Conservation (phyloP, 2,329 filamentous ascomycete species). For the Fusarium sp. region DNA sequence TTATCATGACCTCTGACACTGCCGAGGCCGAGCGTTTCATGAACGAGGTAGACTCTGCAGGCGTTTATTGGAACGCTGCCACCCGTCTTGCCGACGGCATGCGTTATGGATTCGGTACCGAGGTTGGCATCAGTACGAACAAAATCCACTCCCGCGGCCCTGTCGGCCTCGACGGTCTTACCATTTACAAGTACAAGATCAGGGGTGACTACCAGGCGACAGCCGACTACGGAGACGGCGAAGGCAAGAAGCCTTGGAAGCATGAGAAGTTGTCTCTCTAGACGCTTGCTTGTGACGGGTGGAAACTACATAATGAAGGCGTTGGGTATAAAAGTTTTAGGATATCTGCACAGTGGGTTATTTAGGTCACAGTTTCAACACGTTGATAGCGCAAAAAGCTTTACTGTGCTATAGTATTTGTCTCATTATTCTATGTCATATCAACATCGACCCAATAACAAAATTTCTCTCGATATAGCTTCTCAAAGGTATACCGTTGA, state of each 20-base stretch:
- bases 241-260: slow-evolving; percentile 70
- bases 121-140: slow-evolving; percentile 98
- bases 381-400: slow-evolving; percentile 1
- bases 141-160: slow-evolving; percentile 97
- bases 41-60: slow-evolving; percentile 86
- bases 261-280: slow-evolving; percentile 67
- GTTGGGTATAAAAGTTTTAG: slow-evolving; percentile 38
- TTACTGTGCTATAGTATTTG: slow-evolving; percentile 14
- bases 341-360: slow-evolving; percentile 10
- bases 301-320: slow-evolving; percentile 14
- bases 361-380: slow-evolving; percentile 13
- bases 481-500: slow-evolving; percentile 20
- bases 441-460: slow-evolving; percentile 17
- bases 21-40: slow-evolving; percentile 84
- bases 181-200: slow-evolving; percentile 97
- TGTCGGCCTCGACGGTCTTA: slow-evolving; percentile 92
- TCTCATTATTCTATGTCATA: slow-evolving; percentile 40
- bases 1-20: slow-evolving; percentile 80
- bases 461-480: slow-evolving; percentile 19
- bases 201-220: slow-evolving; percentile 87
- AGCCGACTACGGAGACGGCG: slow-evolving; percentile 76
- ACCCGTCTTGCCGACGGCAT: slow-evolving; percentile 96
- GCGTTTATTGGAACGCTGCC: slow-evolving; percentile 97
- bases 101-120: slow-evolving; percentile 96
- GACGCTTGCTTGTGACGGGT: neutral